Evolutionary conservation across 2,329 filamentous ascomycete species (phyloP).

Genomic region (Monosporascus sp.): DNA sequence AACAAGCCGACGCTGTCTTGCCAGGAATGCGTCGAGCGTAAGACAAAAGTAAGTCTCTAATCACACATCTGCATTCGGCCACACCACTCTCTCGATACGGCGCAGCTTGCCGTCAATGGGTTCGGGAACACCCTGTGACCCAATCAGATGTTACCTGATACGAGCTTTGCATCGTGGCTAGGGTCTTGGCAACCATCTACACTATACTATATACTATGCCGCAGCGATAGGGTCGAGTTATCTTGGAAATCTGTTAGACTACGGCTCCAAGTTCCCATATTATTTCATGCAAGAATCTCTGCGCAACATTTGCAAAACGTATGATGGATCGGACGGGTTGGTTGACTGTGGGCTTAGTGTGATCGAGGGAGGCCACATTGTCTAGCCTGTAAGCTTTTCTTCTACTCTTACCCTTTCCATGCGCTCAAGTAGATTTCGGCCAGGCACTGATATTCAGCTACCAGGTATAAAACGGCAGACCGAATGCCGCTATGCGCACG

Average conservation of each 20-base stretch:
- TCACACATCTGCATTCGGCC: conserved; percentile 2
- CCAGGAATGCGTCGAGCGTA: conserved; percentile 74
- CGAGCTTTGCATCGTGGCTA: not conserved
- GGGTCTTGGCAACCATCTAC: not conserved
- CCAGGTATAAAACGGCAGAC: conserved; percentile 71
- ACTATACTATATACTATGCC: not conserved
- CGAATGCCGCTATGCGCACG: conserved; percentile 67
- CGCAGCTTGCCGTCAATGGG: not conserved
- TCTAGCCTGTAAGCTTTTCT: conserved; percentile 50
- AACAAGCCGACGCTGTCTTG: conserved; percentile 81
- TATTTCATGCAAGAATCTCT: not conserved
- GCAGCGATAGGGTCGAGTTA: not conserved
- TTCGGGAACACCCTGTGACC: not conserved
- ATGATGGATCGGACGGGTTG: not conserved
- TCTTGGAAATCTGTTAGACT: not conserved
- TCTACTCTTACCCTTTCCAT: conserved; percentile 1
- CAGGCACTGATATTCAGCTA: conserved; percentile 21
- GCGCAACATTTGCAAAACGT: not conserved
- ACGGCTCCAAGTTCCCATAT: not conserved
- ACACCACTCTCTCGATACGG: not conserved
- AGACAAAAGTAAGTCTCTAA: conserved; percentile 61
- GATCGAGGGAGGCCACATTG: conserved; percentile 68
- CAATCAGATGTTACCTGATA: not conserved
- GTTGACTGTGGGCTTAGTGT: conserved; percentile 45
- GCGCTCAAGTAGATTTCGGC: not conserved